Percentiles rank a stretch among this genome's conserved stretches.
These are phyloP conservation scores for Picea sitchensis DNA, from an alignment of 75 land plant genomes.

Conservation along the genomic window DNA sequence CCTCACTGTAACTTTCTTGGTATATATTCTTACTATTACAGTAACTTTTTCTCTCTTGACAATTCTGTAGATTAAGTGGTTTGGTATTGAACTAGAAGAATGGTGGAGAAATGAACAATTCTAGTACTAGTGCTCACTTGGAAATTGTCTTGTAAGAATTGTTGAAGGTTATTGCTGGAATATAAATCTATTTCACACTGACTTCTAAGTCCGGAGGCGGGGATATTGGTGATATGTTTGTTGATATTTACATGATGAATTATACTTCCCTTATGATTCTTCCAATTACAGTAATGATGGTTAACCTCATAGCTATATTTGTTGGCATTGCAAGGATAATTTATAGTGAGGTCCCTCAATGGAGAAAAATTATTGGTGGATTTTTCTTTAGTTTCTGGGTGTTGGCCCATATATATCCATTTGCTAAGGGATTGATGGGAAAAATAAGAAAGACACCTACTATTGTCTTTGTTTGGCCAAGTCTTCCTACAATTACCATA, in stretches of 20 bases:
- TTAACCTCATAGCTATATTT: conserved; percentile 3
- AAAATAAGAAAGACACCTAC: conserved; percentile 21
- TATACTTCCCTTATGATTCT: too few species aligned
- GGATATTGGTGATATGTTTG: too few species aligned
- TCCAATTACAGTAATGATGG: too few species aligned
- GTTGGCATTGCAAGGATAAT: conserved; percentile 6
- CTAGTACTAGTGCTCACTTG: neutral
- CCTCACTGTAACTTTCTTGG: conserved; percentile 22
- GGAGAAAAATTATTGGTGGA: conserved; percentile 33
- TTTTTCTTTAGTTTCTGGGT: conserved; percentile 35
- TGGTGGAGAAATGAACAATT: too few species aligned
- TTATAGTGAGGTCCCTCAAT: conserved; percentile 17
- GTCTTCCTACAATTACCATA: conserved; percentile 29
- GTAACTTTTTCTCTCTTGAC: too few species aligned
- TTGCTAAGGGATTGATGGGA: conserved; percentile 36
- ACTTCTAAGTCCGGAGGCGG: conserved; percentile 21
- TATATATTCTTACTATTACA: too few species aligned
- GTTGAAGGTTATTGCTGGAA: neutral
- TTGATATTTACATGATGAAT: too few species aligned
- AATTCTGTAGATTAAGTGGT: too few species aligned
- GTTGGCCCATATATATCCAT: conserved; percentile 28
- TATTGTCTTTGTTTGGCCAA: conserved; percentile 13
- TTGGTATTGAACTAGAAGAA: too few species aligned
- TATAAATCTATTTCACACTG: conserved; percentile 32
- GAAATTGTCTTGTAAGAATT: too few species aligned